Conservation (phyloP, 2,329 filamentous ascomycete species). For the Cercospora sp. region DNA sequence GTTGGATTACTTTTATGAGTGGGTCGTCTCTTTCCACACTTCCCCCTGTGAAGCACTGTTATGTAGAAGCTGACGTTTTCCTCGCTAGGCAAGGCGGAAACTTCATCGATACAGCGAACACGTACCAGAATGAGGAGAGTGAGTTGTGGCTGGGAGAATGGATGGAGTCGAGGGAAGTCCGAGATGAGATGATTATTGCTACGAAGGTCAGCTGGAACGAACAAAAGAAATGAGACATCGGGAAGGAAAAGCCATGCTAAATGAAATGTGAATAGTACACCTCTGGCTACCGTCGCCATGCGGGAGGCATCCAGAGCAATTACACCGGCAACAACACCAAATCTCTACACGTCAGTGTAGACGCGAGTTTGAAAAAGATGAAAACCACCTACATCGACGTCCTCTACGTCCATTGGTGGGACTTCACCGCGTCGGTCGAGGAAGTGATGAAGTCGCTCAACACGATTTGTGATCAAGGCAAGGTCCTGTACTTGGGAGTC, state of each 20-base stretch:
- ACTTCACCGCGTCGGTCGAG: conserved; percentile 48
- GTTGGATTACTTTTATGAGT: conserved; percentile 37
- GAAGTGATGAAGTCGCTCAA: conserved; percentile 71
- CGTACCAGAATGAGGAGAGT: conserved; percentile 39
- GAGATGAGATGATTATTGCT: conserved; percentile 63
- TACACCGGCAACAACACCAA: conserved; percentile 62
- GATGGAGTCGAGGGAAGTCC: conserved; percentile 42
- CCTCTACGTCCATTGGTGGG: conserved; percentile 38
- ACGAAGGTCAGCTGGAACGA: too few relatives aligned
- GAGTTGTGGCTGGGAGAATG: conserved; percentile 38
- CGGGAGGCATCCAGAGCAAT: conserved; percentile 48
- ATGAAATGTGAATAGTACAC: conserved; percentile 34
- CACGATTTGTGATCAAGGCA: conserved; percentile 58
- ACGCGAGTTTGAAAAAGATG: conserved; percentile 49
- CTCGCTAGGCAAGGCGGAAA: conserved; percentile 32
- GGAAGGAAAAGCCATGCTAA: too few relatives aligned
- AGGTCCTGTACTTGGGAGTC: conserved; percentile 64
- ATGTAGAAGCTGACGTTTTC: neutral
- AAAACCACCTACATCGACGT: conserved; percentile 69
- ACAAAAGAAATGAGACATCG: too few relatives aligned
- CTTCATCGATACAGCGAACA: conserved; percentile 48
- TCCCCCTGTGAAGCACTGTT: neutral
- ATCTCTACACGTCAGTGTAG: conserved; percentile 55
- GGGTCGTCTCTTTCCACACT: neutral
- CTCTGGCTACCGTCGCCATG: conserved; percentile 29